Base-by-base conservation (phyloP, 2,329 filamentous ascomycete species). In the Colletotrichum higginsianum region DNA sequence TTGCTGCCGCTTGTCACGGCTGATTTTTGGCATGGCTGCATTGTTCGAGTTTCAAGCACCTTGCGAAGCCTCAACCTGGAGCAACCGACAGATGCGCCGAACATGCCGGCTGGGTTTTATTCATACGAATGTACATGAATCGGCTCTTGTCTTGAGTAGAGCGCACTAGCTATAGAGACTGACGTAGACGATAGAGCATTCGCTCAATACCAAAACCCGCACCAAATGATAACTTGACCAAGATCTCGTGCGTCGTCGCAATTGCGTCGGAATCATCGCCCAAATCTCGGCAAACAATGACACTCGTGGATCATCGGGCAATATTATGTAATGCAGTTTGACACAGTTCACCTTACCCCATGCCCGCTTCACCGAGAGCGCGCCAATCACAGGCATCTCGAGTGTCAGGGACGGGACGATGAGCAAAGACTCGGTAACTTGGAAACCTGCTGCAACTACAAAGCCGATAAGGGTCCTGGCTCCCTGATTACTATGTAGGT, bases 351-450 rank as follows among this genome's bases (percentile, higher is more conserved):
- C 61, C 38, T 58, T 18, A 38, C 12, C 11, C 40, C 38, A 60
- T 40, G 52, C 52, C 9, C 2, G 40, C n/a, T 42, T 61, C 35
- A 61, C 50, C 40, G 57, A 71, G 56, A 57, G n/a, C 38, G 42
- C 35, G 21, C 64, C 50, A 67, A 71, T 71, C 30, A 62, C 4
- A 46, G 11, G 23, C 38, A 4, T 49, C 62, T 38, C 26, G 23
- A 21, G 35, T 49, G 53, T 64, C 50, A 13, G 18, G 50, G 8
- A 35, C 8, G 46, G 66, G 30, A 38, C 60, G 16, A 57, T 57
- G 58, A 60, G 44, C 61, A 69, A 26, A 52, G 35, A 26, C 67
- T 70, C 62, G 55, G 67, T 56, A 67, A 66, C 62, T 60, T 53
- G 61, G 61, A 35, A 47, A 61, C 35, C 52, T 55, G 61, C 26